These are phyloP conservation scores for Trichoderma sp. DNA, from an alignment of 2,329 filamentous ascomycete genomes.

Conservation along the genomic window DNA sequence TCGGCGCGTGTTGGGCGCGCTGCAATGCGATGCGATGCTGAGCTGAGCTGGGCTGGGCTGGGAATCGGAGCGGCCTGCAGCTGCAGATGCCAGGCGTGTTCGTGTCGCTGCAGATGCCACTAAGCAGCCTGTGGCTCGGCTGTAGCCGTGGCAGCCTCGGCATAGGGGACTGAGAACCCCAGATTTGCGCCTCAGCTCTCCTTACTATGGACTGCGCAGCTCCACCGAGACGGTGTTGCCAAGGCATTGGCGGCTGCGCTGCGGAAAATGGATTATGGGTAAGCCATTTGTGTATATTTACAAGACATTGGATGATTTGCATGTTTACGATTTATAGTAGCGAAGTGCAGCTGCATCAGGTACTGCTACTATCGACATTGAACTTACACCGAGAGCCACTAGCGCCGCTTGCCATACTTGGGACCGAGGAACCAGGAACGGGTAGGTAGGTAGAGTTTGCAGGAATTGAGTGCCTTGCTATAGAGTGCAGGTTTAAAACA, in stretches of 20 bases:
- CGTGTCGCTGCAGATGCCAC: constrained; percentile 21
- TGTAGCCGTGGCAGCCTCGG: constrained; percentile 27
- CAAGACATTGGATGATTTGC: background rate
- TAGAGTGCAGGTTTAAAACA: background rate
- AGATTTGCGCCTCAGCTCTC: constrained; percentile 18
- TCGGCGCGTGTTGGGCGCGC: constrained; percentile 22
- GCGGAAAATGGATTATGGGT: background rate
- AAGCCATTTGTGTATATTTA: background rate
- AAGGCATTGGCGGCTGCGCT: background rate
- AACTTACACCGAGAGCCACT: background rate
- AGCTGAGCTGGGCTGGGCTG: background rate
- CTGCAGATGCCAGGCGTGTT: background rate
- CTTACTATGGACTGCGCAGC: background rate
- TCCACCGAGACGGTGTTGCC: background rate
- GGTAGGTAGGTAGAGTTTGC: too few relatives aligned
- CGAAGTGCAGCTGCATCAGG: background rate
- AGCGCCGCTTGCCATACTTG: background rate
- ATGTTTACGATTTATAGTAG: background rate
- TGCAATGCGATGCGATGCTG: constrained; percentile 13
- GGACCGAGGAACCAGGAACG: background rate
- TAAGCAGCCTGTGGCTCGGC: constrained; percentile 18
- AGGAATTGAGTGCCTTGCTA: background rate
- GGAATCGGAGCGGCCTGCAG: constrained; percentile 9
- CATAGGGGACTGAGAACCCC: constrained; percentile 20
- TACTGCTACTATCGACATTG: background rate